These are phyloP conservation scores for Mortierella sp. DNA, from an alignment of 371 early-diverging fungal genomes.

Conservation along the genomic window DNA sequence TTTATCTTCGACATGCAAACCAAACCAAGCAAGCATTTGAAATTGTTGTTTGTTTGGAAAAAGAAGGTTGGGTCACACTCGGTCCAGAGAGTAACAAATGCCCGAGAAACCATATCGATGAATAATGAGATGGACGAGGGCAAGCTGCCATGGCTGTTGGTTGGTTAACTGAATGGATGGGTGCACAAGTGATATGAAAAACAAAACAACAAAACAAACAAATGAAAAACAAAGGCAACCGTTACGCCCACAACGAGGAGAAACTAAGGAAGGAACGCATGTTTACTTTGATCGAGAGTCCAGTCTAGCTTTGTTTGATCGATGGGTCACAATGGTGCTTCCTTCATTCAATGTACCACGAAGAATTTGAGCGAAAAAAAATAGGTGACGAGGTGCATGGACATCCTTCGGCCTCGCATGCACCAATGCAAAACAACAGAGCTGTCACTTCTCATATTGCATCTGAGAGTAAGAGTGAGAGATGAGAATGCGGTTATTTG, in stretches of 20 bases:
- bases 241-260: slow-evolving; percentile 3
- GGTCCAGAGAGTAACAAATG: not conserved
- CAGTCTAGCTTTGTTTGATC: not conserved
- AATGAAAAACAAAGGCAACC: not conserved
- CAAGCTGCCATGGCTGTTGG: not conserved
- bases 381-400: too few relatives aligned
- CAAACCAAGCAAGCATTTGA: not conserved
- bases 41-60: not conserved
- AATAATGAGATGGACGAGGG: not conserved
- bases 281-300: not conserved
- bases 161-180: too few relatives aligned
- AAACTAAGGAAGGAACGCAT: not conserved
- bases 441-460: too few relatives aligned
- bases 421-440: too few relatives aligned
- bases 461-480: too few relatives aligned
- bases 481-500: not conserved
- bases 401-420: too few relatives aligned
- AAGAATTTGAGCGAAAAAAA: not conserved
- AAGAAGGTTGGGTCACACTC: not conserved
- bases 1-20: not conserved
- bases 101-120: not conserved
- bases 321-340: not conserved
- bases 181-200: not conserved
- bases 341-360: not conserved
- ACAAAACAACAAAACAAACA: not conserved